Percentiles rank a stretch among this genome's conserved stretches.
Conservation (phyloP, 2,329 filamentous ascomycete species). For the Dissoconium aciculare region DNA sequence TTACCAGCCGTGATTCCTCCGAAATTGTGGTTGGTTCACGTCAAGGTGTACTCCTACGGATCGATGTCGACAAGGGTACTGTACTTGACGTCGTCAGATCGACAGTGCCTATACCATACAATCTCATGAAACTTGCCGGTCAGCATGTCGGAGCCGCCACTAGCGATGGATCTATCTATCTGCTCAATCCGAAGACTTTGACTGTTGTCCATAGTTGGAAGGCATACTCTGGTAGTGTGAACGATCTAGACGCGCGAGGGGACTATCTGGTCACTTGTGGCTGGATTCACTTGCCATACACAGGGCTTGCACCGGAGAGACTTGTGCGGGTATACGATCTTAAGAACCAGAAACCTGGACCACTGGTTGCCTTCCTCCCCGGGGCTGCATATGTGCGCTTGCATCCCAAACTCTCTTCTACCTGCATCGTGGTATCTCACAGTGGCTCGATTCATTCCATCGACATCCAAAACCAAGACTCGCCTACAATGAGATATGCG, state of each 20-base stretch:
- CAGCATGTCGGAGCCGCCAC: constrained; percentile 89
- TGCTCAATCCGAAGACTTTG: constrained; percentile 67
- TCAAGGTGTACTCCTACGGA: constrained; percentile 70
- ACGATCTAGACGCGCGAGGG: constrained; percentile 93
- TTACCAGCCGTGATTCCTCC: constrained; percentile 68
- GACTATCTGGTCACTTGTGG: constrained; percentile 94
- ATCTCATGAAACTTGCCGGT: constrained; percentile 72
- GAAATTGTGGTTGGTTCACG: constrained; percentile 78
- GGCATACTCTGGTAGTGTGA: constrained; percentile 75
- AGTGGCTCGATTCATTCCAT: constrained; percentile 90
- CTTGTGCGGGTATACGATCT: constrained; percentile 93
- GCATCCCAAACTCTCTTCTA: constrained; percentile 91
- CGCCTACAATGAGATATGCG: constrained; percentile 69
- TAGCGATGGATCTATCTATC: constrained; percentile 64
- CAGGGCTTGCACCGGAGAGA: constrained; percentile 71
- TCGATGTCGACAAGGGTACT: constrained; percentile 45
- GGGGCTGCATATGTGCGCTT: constrained; percentile 90
- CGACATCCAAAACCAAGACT: constrained; percentile 85
- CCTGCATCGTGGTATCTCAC: constrained; percentile 83
- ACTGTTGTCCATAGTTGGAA: constrained; percentile 75
- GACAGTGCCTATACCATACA: constrained; percentile 46
- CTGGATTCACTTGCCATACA: constrained; percentile 68
- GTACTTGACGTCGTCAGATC: constrained; percentile 28
- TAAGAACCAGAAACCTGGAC: constrained; percentile 73
- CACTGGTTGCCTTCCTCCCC: constrained; percentile 81